Base-by-base conservation (phyloP, 768 basidiomycete genomes). In the Tulasnella sp. region DNA sequence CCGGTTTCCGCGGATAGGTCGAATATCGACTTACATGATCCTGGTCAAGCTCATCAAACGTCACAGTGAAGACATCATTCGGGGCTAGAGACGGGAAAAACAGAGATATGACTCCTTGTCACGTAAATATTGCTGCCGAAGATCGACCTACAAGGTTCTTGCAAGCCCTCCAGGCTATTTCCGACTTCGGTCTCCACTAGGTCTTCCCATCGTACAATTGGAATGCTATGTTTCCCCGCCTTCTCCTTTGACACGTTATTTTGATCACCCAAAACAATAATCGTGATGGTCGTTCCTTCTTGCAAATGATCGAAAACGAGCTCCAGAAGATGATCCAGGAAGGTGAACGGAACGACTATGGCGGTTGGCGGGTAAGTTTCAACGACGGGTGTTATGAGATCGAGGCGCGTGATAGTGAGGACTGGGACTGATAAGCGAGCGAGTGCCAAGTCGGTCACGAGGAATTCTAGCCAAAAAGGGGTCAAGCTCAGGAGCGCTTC, bases 401-500 rank as follows among this genome's bases (percentile, higher is more conserved):
- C 83, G 29, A 84, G 80, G 0, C 87, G 87, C 68, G 84, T 81
- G 71, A 90, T 81, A 6, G 88, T 93, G 77, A 89, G 83, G 0
- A 91, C 90, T 2, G 84, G 83, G 71, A 91, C 86, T 11, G 88
- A 88, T 74, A 87, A 84, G 6, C 86, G 85, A 1, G 89, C 88
- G 52, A 95, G 83, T 1, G 92, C 92, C 34, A 95, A 83, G 80
- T 94, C 92, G 35, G 87, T 83, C 62, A 94, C 86, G 77, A 94
- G 77, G 78, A 90, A 95, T 80, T 90, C 92, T 91, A 76, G 3
- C 77, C 37, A 41, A 35, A 5, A 35, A 26, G 44, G n/a, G 22
- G 29, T 67, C 41, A 62, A 9, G 52, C 6, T 59, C 52, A 11
- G 3, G 22, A 11, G 11, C 22, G 7, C 17, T 26, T 40, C 16